Evolutionary conservation across 1,284 basidiomycete genomes (phyloP).

Genomic region (Boletus sp.): DNA sequence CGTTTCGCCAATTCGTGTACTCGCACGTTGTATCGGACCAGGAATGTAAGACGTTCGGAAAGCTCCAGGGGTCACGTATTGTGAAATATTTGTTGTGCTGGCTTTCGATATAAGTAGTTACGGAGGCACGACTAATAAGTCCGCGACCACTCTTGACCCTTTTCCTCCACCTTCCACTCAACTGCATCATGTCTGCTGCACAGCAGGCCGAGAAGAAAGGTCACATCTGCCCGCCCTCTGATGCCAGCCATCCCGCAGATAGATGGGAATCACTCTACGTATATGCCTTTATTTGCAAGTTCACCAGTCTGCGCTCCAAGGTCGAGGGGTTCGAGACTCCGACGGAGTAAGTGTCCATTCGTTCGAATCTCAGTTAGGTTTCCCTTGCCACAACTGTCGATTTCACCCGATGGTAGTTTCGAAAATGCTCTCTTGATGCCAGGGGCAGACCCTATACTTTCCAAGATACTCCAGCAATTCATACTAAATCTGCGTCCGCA

Average conservation of each 20-base stretch:
- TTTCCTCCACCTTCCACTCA: slow-evolving; percentile 29
- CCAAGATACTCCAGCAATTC: slow-evolving; percentile 66
- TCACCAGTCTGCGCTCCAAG: slow-evolving; percentile 67
- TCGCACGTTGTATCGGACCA: slow-evolving; percentile 16
- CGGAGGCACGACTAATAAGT: slow-evolving; percentile 32
- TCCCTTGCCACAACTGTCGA: slow-evolving; percentile 30
- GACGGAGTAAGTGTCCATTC: slow-evolving; percentile 62
- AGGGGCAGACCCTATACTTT: slow-evolving; percentile 67
- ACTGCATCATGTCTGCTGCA: slow-evolving; percentile 40
- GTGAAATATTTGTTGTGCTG: slow-evolving; percentile 35
- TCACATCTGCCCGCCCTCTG: slow-evolving; percentile 70
- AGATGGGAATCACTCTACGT: slow-evolving; percentile 84
- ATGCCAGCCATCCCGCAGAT: slow-evolving; percentile 66
- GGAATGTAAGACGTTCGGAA: slow-evolving; percentile 25
- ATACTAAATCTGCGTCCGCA: slow-evolving; percentile 74
- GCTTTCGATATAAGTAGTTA: slow-evolving; percentile 37
- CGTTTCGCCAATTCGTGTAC: slow-evolving; percentile 23
- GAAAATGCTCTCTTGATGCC: slow-evolving; percentile 69
- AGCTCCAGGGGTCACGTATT: slow-evolving; percentile 27
- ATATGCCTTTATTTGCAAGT: slow-evolving; percentile 77
- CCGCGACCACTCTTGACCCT: slow-evolving; percentile 35
- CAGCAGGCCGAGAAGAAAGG: slow-evolving; percentile 49
- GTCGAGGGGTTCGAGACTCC: slow-evolving; percentile 71
- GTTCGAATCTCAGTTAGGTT: slow-evolving; percentile 11
- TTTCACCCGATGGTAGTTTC: slow-evolving; percentile 47